Base-by-base conservation (phyloP, 371 early-diverging fungal species). In the Zancudomyces culisetae region DNA sequence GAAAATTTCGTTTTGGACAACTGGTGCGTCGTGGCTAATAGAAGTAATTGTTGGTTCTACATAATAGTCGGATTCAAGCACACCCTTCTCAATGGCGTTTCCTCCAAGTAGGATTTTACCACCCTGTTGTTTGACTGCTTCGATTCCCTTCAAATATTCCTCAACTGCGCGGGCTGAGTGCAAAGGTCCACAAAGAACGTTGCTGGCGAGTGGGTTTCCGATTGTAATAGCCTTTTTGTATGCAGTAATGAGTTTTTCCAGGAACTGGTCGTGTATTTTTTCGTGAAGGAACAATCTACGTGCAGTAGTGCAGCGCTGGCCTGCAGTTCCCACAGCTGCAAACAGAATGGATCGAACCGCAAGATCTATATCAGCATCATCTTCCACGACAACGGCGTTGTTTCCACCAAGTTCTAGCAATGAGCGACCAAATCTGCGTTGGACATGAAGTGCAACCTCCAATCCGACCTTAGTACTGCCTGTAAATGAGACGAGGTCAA, bases 291-390 rank as follows among this genome's bases (percentile, higher is more conserved):
- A 80, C 60, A 93, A 70, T 35, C 94, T 84, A 27, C 94, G 81
- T 1, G 92, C 85, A 26, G 95, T 95, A 1, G 96, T 95, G 68
- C 96, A 94, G 28, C 96, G 72, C 69, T 95, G 96, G 23, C 96
- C 95, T 42, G 92, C 87, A 22, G 95, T 95, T 35, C 96, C 96
- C 6, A 94, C 95, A 19, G 96, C 92, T 18, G 96, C 93, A 70
- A 95, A 95, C 42, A 94, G 70, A 47, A 86, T 78, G 12, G 90
- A 77, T 35, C 89, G 78, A 10, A 92, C 72, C 4, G 95, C 94
- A 43, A 95, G 66, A 47, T 92, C 90, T 21, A 91, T 56, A 61
- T 95, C 90, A n/a, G 93, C 91, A 55, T 94, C 94, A 23, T 82
- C 80, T 63, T 81, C 84, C 39, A 89, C 90, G 43, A 91, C 79